Conservation (phyloP, 1,284 basidiomycete species). For the Cutaneotrichosporon sp. region DNA sequence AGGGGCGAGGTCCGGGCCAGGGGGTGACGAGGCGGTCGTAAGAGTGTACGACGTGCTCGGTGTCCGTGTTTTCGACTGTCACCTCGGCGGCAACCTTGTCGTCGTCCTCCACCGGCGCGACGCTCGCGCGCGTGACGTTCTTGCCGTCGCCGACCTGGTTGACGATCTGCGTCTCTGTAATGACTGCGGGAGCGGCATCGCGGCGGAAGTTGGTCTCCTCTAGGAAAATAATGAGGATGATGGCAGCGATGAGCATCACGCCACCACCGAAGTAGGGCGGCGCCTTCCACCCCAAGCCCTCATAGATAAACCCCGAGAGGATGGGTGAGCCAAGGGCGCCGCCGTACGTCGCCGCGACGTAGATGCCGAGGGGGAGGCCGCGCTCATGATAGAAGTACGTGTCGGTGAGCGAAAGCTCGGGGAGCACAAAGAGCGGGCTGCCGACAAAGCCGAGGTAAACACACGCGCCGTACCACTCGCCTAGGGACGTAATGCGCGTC, state of each 20-base stretch:
- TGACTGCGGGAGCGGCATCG: not conserved
- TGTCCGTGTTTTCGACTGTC: not conserved
- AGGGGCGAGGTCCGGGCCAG: slow-evolving; percentile 25
- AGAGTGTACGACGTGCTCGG: slow-evolving; percentile 2
- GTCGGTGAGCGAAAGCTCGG: slow-evolving; percentile 34
- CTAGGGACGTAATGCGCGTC: not conserved
- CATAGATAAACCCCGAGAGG: slow-evolving; percentile 33
- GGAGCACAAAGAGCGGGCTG: slow-evolving; percentile 30
- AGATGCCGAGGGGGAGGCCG: slow-evolving; percentile 29
- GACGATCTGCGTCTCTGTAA: not conserved
- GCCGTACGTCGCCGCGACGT: slow-evolving; percentile 29
- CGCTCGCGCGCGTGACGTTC: not conserved
- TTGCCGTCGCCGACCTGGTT: slow-evolving; percentile 4
- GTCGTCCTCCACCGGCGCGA: not conserved
- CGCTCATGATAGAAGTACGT: slow-evolving; percentile 39
- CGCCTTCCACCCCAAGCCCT: slow-evolving; percentile 29
- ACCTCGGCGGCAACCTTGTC: not conserved
- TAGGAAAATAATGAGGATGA: slow-evolving; percentile 34
- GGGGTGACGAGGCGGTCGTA: slow-evolving; percentile 15
- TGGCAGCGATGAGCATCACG: slow-evolving; percentile 20
- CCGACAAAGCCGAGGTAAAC: slow-evolving; percentile 25
- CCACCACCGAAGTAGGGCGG: slow-evolving; percentile 25
- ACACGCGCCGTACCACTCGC: slow-evolving; percentile 9
- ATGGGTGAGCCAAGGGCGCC: slow-evolving; percentile 30
- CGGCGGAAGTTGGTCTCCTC: slow-evolving; percentile 35